Conservation (phyloP, 768 basidiomycete species). For the Psilocybe cubensis region DNA sequence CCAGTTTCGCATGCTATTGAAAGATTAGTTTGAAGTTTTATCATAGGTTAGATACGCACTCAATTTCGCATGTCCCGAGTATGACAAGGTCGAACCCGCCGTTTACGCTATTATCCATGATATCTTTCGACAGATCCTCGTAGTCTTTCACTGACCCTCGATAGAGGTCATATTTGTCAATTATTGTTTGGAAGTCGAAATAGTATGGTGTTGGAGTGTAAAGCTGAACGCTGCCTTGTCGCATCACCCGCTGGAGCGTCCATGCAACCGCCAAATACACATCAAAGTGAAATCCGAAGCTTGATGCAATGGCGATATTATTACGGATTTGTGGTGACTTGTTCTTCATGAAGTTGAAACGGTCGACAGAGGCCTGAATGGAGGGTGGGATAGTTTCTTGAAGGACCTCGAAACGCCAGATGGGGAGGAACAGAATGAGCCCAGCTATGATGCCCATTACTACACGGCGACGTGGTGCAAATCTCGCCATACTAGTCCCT, state of each 20-base stretch:
- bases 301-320: background rate
- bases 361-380: background rate
- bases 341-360: background rate
- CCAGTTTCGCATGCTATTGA: slow-evolving; percentile 1
- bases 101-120: background rate
- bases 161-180: slow-evolving; percentile 1
- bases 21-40: background rate
- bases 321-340: background rate
- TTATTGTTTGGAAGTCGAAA: slow-evolving; percentile 1
- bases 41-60: background rate
- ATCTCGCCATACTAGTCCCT: background rate
- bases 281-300: slow-evolving; percentile 7
- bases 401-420: background rate
- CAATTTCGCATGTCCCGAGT: slow-evolving; percentile 10
- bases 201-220: background rate
- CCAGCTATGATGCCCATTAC: background rate
- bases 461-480: background rate
- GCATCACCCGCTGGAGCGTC: background rate
- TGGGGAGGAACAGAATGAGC: background rate
- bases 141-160: background rate
- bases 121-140: background rate
- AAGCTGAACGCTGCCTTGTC: background rate
- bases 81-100: slow-evolving; percentile 5
- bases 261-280: slow-evolving; percentile 6
- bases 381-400: background rate